phyloP scores from a whole-genome alignment of 2,329 filamentous ascomycete species.

The Tympanopsis confertula region DNA sequence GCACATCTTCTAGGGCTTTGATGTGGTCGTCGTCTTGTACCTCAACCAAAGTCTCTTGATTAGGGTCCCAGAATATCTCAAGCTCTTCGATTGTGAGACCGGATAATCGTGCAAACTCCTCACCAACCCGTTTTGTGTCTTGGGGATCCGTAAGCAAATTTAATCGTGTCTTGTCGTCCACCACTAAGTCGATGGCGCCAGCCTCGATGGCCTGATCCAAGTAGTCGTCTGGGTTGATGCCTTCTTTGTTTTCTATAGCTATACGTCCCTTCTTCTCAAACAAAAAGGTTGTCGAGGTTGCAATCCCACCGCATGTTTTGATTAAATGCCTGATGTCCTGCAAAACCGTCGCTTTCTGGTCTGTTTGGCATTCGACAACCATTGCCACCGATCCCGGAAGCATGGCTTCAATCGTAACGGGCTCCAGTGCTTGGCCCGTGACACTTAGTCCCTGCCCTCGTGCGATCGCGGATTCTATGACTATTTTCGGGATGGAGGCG shows the following conservation, averaged over 20 bases:
- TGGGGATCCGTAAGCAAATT: constrained; percentile 42
- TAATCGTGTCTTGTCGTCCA: constrained; percentile 37
- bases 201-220: constrained; percentile 50
- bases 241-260: constrained; percentile 37
- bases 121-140: constrained; percentile 40
- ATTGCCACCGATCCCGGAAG: constrained; percentile 41
- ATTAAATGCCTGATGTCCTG: constrained; percentile 42
- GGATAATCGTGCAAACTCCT: constrained; percentile 32
- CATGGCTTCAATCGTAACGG: constrained; percentile 45
- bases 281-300: constrained; percentile 44
- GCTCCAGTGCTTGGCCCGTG: constrained; percentile 43
- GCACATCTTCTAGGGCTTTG: constrained; percentile 30
- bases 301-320: constrained; percentile 39
- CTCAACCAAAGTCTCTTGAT: constrained; percentile 42
- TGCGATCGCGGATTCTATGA: constrained; percentile 50
- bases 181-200: constrained; percentile 34
- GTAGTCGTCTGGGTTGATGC: constrained; percentile 38
- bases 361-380: constrained; percentile 52
- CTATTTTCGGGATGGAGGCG: constrained; percentile 43
- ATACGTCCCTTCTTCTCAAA: constrained; percentile 51
- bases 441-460: constrained; percentile 48
- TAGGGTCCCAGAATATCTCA: constrained; percentile 51
- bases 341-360: constrained; percentile 42
- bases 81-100: constrained; percentile 37
- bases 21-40: constrained; percentile 31